Evolutionary conservation across 2,329 filamentous ascomycete species (phyloP), one percentile per base, ranked within the genome.

Genomic region (Raffaelea ambrosiae): DNA sequence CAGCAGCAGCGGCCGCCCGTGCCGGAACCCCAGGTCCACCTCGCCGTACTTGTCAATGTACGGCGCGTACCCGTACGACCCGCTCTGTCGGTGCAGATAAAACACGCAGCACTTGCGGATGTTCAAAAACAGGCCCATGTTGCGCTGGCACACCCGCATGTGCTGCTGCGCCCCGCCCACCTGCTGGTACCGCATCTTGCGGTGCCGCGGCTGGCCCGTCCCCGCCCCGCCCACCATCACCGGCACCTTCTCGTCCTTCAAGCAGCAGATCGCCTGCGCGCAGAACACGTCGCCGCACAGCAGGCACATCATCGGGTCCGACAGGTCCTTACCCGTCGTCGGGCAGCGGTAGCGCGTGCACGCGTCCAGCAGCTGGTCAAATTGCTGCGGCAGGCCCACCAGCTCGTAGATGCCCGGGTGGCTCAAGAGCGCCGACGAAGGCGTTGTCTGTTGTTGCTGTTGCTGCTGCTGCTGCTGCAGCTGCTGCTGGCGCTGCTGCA

Each of bases 221-320:
- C 8, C 7, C 7, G 8, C 14, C 35, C 5, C 18, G 35, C 35
- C 13, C 13, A 7, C 16, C 14, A 38, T 19, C 35, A 38, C 14
- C 26, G 13, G 7, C 26, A 29, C 65, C 40, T 65, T 66, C 49
- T 77, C 78, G 51, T 80, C 73, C 57, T 81, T 82, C 60, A 87
- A 80, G 63, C 93, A 98, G 68, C 93, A 98, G 42, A 90, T 84
- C 41, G 86, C 88, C 69, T 98, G 93, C 10, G 86, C 88, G 66
- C 93, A 98, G 66, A 96, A 91, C 38, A 98, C 88, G n/a, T 90
- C 89, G 31, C 93, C 91, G 61, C 93, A 98, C 68, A 96, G 88
- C 36, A 98, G 76, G 61, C 93, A 98, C 35, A 98, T 79, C 54
- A 86, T 87, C 0, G 93, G 89, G 63, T 98, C 94, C 2, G 83